Evolutionary conservation across 257 asterid genomes (phyloP), one percentile per base, ranked within the genome.

Genomic region (Perilla frutescens): DNA sequence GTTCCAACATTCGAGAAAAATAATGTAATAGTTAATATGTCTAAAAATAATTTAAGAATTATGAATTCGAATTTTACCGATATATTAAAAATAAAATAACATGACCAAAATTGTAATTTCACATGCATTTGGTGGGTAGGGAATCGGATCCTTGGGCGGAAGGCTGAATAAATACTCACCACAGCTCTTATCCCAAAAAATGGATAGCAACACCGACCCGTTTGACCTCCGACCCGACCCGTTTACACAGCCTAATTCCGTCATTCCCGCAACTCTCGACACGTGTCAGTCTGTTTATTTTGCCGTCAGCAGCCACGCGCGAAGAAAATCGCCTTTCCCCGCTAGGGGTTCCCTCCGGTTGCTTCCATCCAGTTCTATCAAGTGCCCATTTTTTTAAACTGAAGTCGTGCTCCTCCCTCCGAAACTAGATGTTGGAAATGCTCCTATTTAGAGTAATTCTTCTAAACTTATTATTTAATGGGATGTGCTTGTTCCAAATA

Each of bases 271-370:
- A 45, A 55, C 64, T 70, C 5, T 26, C 45, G 31, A 62, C 74
- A 76, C 78, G 84, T 73, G 77, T 57, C 76, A 3, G 47, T 12
- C 43, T 53, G 37, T 31, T 58, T 31, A 34, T 44, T 41, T 10
- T 14, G 43, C 62, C 63, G 62, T 76, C 74, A 56, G 62, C 60
- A 0, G 39, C 41, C 84, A 80, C 82, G 82, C 70, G 82, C 78
- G 72, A 65, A 43, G 44, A 14, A 9, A 68, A 1, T n/a, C 55
- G 26, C 50, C 8, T 31, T 48, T 47, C 26, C 26, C 26, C 26
- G 26, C 26, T 20, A 20, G 26, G 26, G 26, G 26, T 20, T 20
- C 58, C 62, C 79, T 80, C 47, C 73, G 31, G 76, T 72, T 66
- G 74, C 73, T 49, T 13, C 12, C 51, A 57, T 76, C 73, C 77